Conservation (phyloP, 441 rosid species). For the Sinapis alba region DNA sequence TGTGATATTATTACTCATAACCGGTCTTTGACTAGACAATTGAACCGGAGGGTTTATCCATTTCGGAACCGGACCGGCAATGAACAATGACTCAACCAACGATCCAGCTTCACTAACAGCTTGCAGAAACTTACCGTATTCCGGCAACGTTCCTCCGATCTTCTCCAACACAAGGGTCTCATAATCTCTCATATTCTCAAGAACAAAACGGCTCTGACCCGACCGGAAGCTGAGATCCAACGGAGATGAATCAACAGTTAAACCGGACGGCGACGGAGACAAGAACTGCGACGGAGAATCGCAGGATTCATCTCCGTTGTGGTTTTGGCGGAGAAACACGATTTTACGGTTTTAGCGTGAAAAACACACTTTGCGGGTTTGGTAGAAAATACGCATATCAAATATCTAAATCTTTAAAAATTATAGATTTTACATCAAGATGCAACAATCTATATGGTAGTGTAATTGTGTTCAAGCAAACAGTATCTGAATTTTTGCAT, state of each 20-base stretch:
- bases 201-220: neutral
- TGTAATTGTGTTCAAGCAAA: too few relatives aligned
- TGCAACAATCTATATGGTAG: too few relatives aligned
- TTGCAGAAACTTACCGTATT: constrained; percentile 44
- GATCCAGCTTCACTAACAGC: constrained; percentile 42
- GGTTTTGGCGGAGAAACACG: too few relatives aligned
- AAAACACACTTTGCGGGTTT: too few relatives aligned
- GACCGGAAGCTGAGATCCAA: constrained; percentile 1
- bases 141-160: constrained; percentile 37
- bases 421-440: too few relatives aligned
- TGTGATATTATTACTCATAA: neutral
- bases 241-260: neutral
- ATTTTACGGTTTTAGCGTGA: too few relatives aligned
- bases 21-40: constrained; percentile 19
- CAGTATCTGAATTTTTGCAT: too few relatives aligned
- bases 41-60: constrained; percentile 43
- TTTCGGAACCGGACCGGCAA: constrained; percentile 43
- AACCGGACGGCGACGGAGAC: constrained; percentile 3
- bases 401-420: too few relatives aligned
- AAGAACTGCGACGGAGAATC: constrained; percentile 3
- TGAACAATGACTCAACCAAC: constrained; percentile 33
- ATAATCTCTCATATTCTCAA: constrained; percentile 1
- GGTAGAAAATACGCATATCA: too few relatives aligned
- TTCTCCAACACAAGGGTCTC: constrained; percentile 31
- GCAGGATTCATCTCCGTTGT: too few relatives aligned